Percentiles rank a stretch among this genome's conserved stretches.
These are phyloP conservation scores for Hamigera avellanea DNA, from an alignment of 495 filamentous ascomycete genomes.

Conservation along the genomic window DNA sequence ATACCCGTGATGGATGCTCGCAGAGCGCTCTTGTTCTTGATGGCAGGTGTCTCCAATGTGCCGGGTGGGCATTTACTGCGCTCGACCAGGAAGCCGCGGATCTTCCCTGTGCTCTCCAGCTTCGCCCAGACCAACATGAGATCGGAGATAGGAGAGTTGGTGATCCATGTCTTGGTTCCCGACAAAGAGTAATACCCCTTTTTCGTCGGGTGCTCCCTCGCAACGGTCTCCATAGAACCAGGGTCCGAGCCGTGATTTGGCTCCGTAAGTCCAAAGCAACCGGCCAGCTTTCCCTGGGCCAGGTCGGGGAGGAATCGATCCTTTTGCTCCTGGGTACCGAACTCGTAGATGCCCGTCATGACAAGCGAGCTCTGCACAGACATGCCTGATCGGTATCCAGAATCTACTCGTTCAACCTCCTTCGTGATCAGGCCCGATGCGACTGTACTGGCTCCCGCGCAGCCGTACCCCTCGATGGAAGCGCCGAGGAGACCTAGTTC, in stretches of 20 bases:
- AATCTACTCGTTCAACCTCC: slow-evolving; percentile 92
- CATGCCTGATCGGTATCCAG: slow-evolving; percentile 91
- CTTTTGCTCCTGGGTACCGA: slow-evolving; percentile 82
- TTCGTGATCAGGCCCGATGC: slow-evolving; percentile 88
- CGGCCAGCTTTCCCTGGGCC: slow-evolving; percentile 77
- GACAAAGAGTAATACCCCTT: slow-evolving; percentile 71
- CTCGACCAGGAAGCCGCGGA: slow-evolving; percentile 88
- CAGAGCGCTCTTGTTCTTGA: slow-evolving; percentile 93
- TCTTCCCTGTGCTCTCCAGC: slow-evolving; percentile 79
- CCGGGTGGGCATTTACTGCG: slow-evolving; percentile 69
- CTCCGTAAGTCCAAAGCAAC: slow-evolving; percentile 92
- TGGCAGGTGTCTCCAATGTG: slow-evolving; percentile 78
- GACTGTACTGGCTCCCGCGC: slow-evolving; percentile 86
- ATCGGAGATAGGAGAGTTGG: slow-evolving; percentile 91
- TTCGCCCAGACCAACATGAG: slow-evolving; percentile 92
- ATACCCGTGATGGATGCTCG: slow-evolving; percentile 92
- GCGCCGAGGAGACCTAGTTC: slow-evolving; percentile 85
- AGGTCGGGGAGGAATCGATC: slow-evolving; percentile 73
- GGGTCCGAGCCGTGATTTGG: slow-evolving; percentile 97
- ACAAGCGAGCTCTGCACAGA: slow-evolving; percentile 89
- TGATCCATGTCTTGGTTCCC: slow-evolving; percentile 97
- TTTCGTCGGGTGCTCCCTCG: slow-evolving; percentile 78
- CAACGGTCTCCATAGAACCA: slow-evolving; percentile 86
- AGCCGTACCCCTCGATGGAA: slow-evolving; percentile 85
- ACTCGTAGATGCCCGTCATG: slow-evolving; percentile 96